Evolutionary conservation across 2,329 filamentous ascomycete genomes (phyloP).

Genomic region (Rachicladosporium sp.): DNA sequence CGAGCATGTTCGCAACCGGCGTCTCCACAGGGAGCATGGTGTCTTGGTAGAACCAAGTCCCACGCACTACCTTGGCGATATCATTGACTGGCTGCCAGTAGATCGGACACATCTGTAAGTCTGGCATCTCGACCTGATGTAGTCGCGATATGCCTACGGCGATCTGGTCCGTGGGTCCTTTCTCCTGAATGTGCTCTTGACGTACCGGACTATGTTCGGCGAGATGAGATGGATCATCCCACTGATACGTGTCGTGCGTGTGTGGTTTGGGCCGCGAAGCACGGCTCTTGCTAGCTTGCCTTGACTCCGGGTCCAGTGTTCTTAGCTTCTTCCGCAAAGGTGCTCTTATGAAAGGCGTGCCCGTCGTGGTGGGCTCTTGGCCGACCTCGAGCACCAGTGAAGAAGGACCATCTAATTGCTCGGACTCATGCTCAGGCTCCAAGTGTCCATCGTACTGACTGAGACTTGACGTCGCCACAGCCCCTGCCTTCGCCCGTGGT

Average conservation of each 20-base stretch:
- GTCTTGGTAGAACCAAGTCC: slow-evolving; percentile 96
- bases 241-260: slow-evolving; percentile 35
- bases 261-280: slow-evolving; percentile 23
- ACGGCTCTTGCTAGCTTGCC: neutral
- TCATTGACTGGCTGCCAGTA: slow-evolving; percentile 96
- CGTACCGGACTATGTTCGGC: slow-evolving; percentile 18
- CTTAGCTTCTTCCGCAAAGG: slow-evolving; percentile 30
- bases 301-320: neutral
- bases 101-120: slow-evolving; percentile 77
- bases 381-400: slow-evolving; percentile 2
- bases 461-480: slow-evolving; percentile 12
- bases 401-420: slow-evolving; percentile 5
- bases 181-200: slow-evolving; percentile 17
- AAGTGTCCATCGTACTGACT: slow-evolving; percentile 12
- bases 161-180: slow-evolving; percentile 44
- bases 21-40: slow-evolving; percentile 85
- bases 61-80: slow-evolving; percentile 65
- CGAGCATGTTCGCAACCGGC: slow-evolving; percentile 77
- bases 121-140: slow-evolving; percentile 75
- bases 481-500: slow-evolving; percentile 2
- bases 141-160: slow-evolving; percentile 82
- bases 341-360: slow-evolving; percentile 40
- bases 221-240: slow-evolving; percentile 30
- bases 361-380: slow-evolving; percentile 24
- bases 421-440: slow-evolving; percentile 6